These are phyloP conservation scores for Leishmania braziliensis DNA, from an alignment of 208 protist genomes.

Conservation along the genomic window DNA sequence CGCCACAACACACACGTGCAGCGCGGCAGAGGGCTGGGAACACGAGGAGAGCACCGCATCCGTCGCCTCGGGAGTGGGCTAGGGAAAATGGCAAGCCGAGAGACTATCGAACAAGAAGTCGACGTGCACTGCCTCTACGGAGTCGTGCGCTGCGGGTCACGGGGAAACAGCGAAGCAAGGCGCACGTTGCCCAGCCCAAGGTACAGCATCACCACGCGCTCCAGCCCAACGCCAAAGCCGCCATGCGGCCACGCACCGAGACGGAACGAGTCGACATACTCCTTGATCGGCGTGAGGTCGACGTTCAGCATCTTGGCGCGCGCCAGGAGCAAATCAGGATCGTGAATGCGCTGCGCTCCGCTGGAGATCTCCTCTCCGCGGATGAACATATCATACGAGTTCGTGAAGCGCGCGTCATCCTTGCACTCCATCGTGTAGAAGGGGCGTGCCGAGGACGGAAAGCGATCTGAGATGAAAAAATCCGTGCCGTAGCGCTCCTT, in stretches of 20 bases:
- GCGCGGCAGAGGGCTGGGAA: background rate
- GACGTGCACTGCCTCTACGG: constrained; percentile 52
- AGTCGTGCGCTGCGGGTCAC: constrained; percentile 97
- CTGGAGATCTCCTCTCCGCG: constrained; percentile 99
- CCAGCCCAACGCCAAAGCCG: constrained; percentile 98
- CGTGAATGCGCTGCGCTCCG: constrained; percentile 99
- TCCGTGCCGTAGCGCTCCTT: constrained; percentile 98
- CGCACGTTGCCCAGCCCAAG: constrained; percentile 98
- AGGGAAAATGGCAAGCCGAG: background rate
- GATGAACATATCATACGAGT: constrained; percentile 99
- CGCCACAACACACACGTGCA: background rate
- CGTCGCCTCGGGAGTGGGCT: background rate
- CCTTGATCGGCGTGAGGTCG: constrained; percentile 86
- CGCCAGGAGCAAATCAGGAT: constrained; percentile 92
- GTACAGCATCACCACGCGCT: constrained; percentile 99
- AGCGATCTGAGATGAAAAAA: constrained; percentile 99
- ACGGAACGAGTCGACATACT: constrained; percentile 99
- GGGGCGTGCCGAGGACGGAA: constrained; percentile 95
- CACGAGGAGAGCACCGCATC: background rate
- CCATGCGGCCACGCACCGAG: constrained; percentile 98
- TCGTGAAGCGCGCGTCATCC: constrained; percentile 89
- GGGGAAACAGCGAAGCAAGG: constrained; percentile 98
- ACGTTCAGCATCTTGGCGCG: constrained; percentile 83
- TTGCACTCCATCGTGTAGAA: constrained; percentile 99
- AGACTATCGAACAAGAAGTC: background rate